These are phyloP conservation scores for Epichloe sp. DNA, from an alignment of 2,329 filamentous ascomycete species.

Conservation along the genomic window DNA sequence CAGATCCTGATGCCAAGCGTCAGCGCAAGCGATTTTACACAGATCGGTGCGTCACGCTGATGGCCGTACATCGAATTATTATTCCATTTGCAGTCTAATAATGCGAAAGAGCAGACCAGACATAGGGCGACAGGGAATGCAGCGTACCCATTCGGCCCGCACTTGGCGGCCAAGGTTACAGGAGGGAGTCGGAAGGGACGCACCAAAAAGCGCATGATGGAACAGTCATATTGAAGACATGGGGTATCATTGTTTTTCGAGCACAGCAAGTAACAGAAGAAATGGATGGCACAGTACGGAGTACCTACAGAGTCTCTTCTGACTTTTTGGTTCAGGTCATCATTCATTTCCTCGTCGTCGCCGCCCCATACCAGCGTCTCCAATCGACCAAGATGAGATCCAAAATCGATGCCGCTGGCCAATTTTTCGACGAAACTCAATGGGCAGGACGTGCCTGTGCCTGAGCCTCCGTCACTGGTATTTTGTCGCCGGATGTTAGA, in stretches of 20 bases:
- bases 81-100: not conserved
- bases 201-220: not conserved
- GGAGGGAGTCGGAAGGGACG: not conserved
- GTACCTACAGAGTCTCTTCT: not conserved
- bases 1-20: conserved; percentile 2
- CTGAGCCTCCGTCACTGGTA: not conserved
- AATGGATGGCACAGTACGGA: not conserved
- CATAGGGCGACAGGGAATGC: not conserved
- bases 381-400: not conserved
- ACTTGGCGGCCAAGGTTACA: not conserved
- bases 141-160: not conserved
- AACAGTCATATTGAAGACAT: not conserved
- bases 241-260: not conserved
- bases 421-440: not conserved
- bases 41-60: not conserved
- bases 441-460: not conserved
- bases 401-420: not conserved
- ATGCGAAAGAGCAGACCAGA: not conserved
- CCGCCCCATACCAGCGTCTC: not conserved
- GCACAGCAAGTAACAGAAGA: not conserved
- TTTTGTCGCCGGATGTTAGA: not conserved
- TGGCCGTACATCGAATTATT: not conserved
- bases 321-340: not conserved
- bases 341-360: not conserved
- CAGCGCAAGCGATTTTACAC: not conserved